Conservation (phyloP, 2,329 filamentous ascomycete genomes). For the Capronia americana region DNA sequence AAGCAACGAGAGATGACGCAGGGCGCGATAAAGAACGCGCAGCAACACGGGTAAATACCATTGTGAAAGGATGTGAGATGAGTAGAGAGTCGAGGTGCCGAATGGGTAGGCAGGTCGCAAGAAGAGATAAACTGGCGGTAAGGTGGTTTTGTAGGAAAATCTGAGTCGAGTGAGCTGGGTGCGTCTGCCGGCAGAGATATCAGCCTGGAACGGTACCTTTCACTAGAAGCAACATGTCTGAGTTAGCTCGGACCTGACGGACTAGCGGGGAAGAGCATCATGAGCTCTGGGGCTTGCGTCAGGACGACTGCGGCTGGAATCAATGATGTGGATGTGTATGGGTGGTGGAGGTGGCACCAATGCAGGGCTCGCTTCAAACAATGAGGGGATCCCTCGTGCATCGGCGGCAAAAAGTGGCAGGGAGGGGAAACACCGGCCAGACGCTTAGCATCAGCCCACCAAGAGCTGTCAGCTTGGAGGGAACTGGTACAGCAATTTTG, state of each 20-base stretch:
- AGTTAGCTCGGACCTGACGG: constrained; percentile 22
- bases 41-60: constrained; percentile 69
- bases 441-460: neutral
- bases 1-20: constrained; percentile 47
- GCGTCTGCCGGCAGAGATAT: constrained; percentile 36
- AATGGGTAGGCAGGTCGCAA: constrained; percentile 20
- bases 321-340: constrained; percentile 6
- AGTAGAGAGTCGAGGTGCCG: constrained; percentile 17
- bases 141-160: constrained; percentile 24
- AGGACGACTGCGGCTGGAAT: constrained; percentile 7
- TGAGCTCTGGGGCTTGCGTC: constrained; percentile 9
- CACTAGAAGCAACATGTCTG: constrained; percentile 7
- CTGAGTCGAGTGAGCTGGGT: constrained; percentile 16
- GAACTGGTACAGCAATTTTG: neutral
- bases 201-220: constrained; percentile 30
- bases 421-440: constrained; percentile 27
- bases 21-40: constrained; percentile 62
- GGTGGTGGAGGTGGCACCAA: constrained; percentile 13
- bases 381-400: constrained; percentile 7
- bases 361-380: constrained; percentile 15
- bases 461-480: neutral
- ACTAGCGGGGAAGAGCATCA: constrained; percentile 18
- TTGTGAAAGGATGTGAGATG: constrained; percentile 49
- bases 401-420: constrained; percentile 25
- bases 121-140: constrained; percentile 17